Conservation (phyloP, 2,329 filamentous ascomycete genomes). For the Fusarium incarnatum region DNA sequence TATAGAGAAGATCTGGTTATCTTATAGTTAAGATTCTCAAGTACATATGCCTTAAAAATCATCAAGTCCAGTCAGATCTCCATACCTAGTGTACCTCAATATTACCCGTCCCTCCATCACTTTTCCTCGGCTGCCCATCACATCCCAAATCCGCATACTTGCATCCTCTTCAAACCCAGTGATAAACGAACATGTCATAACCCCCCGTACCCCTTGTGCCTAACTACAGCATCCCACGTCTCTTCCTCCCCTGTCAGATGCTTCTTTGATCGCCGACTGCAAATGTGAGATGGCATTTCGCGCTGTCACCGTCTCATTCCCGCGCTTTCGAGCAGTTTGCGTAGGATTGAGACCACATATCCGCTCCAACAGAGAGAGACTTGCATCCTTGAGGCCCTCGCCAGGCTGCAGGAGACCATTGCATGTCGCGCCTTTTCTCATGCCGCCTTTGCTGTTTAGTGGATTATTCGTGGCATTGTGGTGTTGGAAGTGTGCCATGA, state of each 20-base stretch:
- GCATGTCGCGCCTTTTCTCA: constrained; percentile 57
- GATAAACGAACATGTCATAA: constrained; percentile 49
- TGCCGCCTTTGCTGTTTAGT: constrained; percentile 74
- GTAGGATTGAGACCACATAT: constrained; percentile 13
- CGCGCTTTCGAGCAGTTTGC: constrained; percentile 31
- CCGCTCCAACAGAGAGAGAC: constrained; percentile 20
- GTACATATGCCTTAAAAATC: neutral
- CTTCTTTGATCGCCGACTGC: constrained; percentile 11
- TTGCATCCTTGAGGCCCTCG: constrained; percentile 16
- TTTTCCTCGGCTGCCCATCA: constrained; percentile 25
- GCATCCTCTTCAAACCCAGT: constrained; percentile 44
- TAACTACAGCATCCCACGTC: constrained; percentile 35
- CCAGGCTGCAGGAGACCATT: constrained; percentile 40
- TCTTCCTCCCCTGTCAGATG: constrained; percentile 29
- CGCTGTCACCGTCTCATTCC: constrained; percentile 38
- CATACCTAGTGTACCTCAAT: neutral
- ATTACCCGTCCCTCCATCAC: constrained; percentile 18
- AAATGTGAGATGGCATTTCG: constrained; percentile 39
- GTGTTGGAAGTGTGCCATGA: constrained; percentile 76
- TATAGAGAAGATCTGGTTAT: neutral
- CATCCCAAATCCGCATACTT: constrained; percentile 29
- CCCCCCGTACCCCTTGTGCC: constrained; percentile 19
- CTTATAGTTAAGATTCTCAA: neutral
- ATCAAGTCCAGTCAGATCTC: neutral
- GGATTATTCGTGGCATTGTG: constrained; percentile 74